A percentile compares a stretch with the other conserved stretches of the same genome.
Conservation (phyloP, 2,329 filamentous ascomycete species). For the Cladophialophora immunda region DNA sequence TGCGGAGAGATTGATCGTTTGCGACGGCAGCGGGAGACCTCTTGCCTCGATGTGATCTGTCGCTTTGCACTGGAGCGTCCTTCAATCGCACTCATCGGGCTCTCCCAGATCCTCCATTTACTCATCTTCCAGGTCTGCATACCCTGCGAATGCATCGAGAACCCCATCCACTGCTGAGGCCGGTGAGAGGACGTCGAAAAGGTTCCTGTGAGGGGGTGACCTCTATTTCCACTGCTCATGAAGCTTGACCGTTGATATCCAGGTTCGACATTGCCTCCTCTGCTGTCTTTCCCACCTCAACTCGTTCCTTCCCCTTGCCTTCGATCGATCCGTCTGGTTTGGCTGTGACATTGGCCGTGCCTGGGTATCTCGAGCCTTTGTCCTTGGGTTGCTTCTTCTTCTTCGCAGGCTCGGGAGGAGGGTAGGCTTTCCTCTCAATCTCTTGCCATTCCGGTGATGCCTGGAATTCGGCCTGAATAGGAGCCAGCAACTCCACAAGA, state of each 20-base stretch:
- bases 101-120: background rate
- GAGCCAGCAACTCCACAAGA: conserved; percentile 70
- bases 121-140: background rate
- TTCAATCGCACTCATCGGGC: background rate
- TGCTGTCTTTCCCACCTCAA: conserved; percentile 38
- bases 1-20: background rate
- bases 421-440: conserved; percentile 81
- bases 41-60: background rate
- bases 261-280: conserved; percentile 39
- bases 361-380: conserved; percentile 72
- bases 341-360: conserved; percentile 43
- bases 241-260: conserved; percentile 33
- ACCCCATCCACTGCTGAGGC: background rate
- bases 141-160: background rate
- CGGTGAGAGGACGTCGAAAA: background rate
- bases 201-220: conserved; percentile 1
- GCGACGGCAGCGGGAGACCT: background rate
- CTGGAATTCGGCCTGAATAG: conserved; percentile 78
- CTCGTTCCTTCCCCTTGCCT: conserved; percentile 36
- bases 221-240: conserved; percentile 1
- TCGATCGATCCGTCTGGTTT: conserved; percentile 38
- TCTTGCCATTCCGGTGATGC: conserved; percentile 81
- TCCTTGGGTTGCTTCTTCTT: conserved; percentile 79
- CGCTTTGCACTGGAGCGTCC: background rate
- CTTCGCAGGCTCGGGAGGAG: conserved; percentile 67